These are phyloP conservation scores for Podospora didyma DNA, from an alignment of 495 filamentous ascomycete genomes.

Conservation along the genomic window DNA sequence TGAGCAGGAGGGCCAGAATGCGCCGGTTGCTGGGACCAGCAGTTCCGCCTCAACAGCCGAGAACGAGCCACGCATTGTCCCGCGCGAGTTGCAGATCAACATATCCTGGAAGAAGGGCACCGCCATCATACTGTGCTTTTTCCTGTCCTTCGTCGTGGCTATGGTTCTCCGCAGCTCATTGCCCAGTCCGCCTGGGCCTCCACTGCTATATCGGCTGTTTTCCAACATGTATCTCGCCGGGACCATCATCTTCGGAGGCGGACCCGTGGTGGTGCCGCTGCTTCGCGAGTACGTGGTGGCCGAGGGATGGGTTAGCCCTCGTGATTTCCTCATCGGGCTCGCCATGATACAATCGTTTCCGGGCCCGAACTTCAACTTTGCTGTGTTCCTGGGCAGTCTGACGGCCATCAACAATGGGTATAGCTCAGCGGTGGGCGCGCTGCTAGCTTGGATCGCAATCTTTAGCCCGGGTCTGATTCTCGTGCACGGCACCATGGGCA, in stretches of 20 bases:
- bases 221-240: constrained; percentile 80
- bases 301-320: constrained; percentile 73
- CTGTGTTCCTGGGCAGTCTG: constrained; percentile 69
- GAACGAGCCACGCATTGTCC: constrained; percentile 38
- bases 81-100: constrained; percentile 31
- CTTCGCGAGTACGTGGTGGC: constrained; percentile 74
- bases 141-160: constrained; percentile 57
- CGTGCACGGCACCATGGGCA: constrained; percentile 61
- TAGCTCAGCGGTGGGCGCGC: constrained; percentile 39
- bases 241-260: constrained; percentile 87
- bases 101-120: constrained; percentile 46
- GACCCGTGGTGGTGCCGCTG: constrained; percentile 80
- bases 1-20: constrained; percentile 7
- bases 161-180: constrained; percentile 51
- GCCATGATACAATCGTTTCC: constrained; percentile 82
- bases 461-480: constrained; percentile 67
- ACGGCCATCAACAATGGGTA: constrained; percentile 39
- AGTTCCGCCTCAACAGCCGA: constrained; percentile 12
- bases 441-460: constrained; percentile 67
- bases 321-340: constrained; percentile 79
- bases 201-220: constrained; percentile 62
- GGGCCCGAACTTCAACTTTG: constrained; percentile 87
- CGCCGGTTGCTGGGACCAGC: neutral
- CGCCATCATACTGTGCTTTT: constrained; percentile 49
- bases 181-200: constrained; percentile 24